Percentiles rank a stretch among this genome's conserved stretches.
phyloP scores from a whole-genome alignment of 495 filamentous ascomycete species.

The Tetracladium marchalianum region DNA sequence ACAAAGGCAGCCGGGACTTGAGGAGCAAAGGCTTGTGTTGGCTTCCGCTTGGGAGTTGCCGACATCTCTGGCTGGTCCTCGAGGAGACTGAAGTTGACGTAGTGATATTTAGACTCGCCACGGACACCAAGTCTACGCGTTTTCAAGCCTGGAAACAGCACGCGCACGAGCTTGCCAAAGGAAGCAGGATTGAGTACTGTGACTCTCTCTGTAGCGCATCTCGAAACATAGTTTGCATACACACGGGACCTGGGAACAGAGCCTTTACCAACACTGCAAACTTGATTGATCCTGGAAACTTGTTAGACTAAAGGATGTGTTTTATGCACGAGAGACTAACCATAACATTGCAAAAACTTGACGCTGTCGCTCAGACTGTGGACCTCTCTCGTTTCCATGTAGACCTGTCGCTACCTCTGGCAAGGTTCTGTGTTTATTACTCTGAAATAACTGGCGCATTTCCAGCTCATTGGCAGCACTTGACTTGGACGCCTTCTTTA shows the following conservation, averaged over 20 bases:
- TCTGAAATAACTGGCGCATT: slow-evolving; percentile 70
- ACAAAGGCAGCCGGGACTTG: slow-evolving; percentile 29
- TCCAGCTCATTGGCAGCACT: slow-evolving; percentile 86
- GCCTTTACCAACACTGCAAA: slow-evolving; percentile 68
- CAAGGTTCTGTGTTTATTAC: slow-evolving; percentile 64
- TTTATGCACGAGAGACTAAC: slow-evolving; percentile 39
- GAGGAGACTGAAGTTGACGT: slow-evolving; percentile 72
- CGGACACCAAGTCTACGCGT: slow-evolving; percentile 86
- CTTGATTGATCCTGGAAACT: slow-evolving; percentile 61
- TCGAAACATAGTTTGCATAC: slow-evolving; percentile 83
- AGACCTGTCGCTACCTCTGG: slow-evolving; percentile 77
- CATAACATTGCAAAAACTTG: slow-evolving; percentile 98
- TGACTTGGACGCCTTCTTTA: slow-evolving; percentile 56
- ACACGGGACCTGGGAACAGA: slow-evolving; percentile 88
- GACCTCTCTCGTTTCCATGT: slow-evolving; percentile 48
- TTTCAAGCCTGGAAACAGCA: slow-evolving; percentile 90
- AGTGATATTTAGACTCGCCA: slow-evolving; percentile 98
- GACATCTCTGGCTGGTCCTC: slow-evolving; percentile 46
- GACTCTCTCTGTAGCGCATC: slow-evolving; percentile 85
- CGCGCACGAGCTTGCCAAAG: slow-evolving; percentile 92
- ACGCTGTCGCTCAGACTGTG: slow-evolving; percentile 86
- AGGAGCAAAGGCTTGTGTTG: slow-evolving; percentile 12
- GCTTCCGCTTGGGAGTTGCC: slow-evolving; percentile 24
- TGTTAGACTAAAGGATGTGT: not conserved
- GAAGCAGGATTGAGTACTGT: slow-evolving; percentile 91